Conservation (phyloP, 176 grass and related monocot genomes). For the Dactylis glomerata region DNA sequence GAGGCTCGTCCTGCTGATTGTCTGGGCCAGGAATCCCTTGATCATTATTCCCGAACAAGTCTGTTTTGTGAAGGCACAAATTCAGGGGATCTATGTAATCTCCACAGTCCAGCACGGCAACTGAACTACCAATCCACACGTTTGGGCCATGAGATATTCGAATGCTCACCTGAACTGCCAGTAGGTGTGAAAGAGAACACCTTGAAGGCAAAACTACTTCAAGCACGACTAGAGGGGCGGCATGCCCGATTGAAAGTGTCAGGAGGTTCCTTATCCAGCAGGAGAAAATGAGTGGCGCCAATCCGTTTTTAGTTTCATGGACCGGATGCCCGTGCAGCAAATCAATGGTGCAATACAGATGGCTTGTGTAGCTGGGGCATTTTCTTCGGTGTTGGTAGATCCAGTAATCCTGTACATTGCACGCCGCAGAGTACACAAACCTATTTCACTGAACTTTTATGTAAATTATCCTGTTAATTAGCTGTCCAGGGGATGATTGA, state of each 20-base stretch:
- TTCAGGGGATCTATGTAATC: conserved; percentile 29
- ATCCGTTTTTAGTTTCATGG: neutral
- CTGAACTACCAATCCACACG: conserved; percentile 20
- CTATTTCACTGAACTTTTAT: neutral
- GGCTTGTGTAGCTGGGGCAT: neutral
- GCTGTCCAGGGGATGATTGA: neutral
- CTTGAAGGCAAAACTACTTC: conserved; percentile 78
- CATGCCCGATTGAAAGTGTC: conserved; percentile 60
- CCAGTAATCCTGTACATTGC: conserved; percentile 12
- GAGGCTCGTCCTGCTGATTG: neutral
- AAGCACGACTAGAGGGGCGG: conserved; percentile 86
- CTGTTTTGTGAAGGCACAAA: conserved; percentile 29
- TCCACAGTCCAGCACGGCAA: neutral
- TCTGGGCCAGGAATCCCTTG: conserved; percentile 6
- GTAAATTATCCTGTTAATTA: conserved; percentile 29
- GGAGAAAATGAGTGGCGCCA: conserved; percentile 22
- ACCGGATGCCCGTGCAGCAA: neutral
- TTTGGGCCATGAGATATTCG: conserved; percentile 24
- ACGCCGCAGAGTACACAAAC: neutral
- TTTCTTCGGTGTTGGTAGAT: neutral
- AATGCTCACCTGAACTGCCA: conserved; percentile 38
- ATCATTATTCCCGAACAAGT: neutral
- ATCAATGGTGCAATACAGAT: neutral
- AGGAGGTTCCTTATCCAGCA: conserved; percentile 27
- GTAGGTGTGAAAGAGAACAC: conserved; percentile 45